Percentiles rank a stretch among this genome's conserved stretches.
These are phyloP conservation scores for Zoysia pacifica DNA, from an alignment of 176 grass and related monocot genomes.

Conservation along the genomic window DNA sequence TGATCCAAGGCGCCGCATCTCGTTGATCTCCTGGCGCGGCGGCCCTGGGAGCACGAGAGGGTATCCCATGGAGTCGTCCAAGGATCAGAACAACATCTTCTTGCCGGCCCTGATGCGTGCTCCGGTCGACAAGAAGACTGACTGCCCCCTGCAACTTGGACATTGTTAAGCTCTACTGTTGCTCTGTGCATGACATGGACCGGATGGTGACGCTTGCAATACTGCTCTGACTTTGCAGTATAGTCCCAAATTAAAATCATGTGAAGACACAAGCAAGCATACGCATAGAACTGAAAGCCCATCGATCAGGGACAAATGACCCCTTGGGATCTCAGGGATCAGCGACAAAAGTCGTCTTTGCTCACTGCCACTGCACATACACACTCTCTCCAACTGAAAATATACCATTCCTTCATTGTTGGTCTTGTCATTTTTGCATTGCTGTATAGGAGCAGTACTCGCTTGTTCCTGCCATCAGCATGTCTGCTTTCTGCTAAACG, in stretches of 20 bases:
- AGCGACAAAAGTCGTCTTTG: neutral
- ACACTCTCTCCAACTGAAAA: too few species aligned
- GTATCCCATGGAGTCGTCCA: constrained; percentile 29
- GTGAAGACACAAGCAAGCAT: neutral
- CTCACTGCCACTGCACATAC: too few species aligned
- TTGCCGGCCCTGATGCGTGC: neutral
- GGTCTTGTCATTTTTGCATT: too few species aligned
- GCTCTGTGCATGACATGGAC: neutral
- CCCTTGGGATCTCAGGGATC: neutral
- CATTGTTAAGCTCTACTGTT: neutral
- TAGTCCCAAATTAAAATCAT: too few species aligned
- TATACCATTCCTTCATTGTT: too few species aligned
- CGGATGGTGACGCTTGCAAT: neutral
- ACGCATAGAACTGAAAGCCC: too few species aligned
- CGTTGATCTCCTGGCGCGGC: neutral
- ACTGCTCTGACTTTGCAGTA: neutral
- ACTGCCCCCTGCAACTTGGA: neutral
- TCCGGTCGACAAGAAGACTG: neutral
- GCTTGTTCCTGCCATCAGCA: too few species aligned
- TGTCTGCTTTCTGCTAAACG: too few species aligned
- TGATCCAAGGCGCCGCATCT: neutral
- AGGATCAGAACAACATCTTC: constrained; percentile 7
- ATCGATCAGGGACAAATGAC: neutral
- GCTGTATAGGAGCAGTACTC: too few species aligned
- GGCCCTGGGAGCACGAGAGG: neutral